These are phyloP conservation scores for Hypoxylon fragiforme DNA, from an alignment of 495 filamentous ascomycete species.

Conservation along the genomic window DNA sequence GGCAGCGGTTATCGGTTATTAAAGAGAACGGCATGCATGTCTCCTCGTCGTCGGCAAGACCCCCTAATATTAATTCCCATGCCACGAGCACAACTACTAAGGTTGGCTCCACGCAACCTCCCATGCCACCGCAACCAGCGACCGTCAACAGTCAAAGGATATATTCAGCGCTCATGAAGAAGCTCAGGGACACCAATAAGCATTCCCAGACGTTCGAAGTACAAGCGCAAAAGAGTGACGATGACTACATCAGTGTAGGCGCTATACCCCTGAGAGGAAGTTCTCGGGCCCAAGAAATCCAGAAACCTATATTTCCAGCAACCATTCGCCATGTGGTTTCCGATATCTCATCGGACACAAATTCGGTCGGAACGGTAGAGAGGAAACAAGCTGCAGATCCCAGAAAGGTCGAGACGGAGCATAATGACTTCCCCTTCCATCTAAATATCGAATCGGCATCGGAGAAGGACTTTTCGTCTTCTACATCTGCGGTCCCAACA, in stretches of 20 bases:
- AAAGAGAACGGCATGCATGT: constrained; percentile 61
- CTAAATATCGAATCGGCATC: background rate
- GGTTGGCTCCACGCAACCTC: constrained; percentile 3
- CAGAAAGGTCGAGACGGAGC: background rate
- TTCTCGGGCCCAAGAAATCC: constrained; percentile 16
- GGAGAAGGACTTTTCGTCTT: background rate
- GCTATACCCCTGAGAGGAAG: constrained; percentile 41
- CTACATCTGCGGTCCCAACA: background rate
- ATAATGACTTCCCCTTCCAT: background rate
- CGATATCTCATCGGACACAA: constrained; percentile 18
- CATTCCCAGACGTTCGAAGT: constrained; percentile 36
- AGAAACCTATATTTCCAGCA: constrained; percentile 14
- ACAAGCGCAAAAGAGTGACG: constrained; percentile 32
- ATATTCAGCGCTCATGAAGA: constrained; percentile 74
- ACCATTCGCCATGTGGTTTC: constrained; percentile 43
- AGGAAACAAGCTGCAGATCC: background rate
- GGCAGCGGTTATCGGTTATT: constrained; percentile 66
- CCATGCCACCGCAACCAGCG: constrained; percentile 28
- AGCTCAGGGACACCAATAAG: constrained; percentile 51
- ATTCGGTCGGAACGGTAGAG: constrained; percentile 3
- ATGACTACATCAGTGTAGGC: constrained; percentile 34
- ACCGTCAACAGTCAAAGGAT: constrained; percentile 65
- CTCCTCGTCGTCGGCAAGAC: constrained; percentile 44
- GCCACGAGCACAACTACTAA: constrained; percentile 1
- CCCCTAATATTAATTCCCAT: background rate